A percentile compares a stretch with the other conserved stretches of the same genome.
These are phyloP conservation scores for Parasitella parasitica DNA, from an alignment of 371 early-diverging fungal species.

Conservation along the genomic window DNA sequence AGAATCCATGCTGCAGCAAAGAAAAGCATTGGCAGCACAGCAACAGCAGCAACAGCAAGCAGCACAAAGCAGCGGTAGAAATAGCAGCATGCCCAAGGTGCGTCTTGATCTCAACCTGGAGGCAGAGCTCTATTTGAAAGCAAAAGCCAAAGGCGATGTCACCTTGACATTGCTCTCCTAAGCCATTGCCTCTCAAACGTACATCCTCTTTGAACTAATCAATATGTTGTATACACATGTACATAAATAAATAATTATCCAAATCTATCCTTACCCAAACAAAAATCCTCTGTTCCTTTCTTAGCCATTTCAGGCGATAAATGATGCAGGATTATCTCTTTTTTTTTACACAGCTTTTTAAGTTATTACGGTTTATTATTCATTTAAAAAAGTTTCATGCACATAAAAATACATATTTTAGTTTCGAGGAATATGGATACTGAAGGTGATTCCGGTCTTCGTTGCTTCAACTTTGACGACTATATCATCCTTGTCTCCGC, in stretches of 20 bases:
- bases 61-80: not conserved
- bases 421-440: slow-evolving; percentile 29
- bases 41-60: slow-evolving; percentile 2
- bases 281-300: no score
- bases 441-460: slow-evolving; percentile 26
- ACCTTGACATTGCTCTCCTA: slow-evolving; percentile 24
- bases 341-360: no score
- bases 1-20: not conserved
- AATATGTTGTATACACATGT: not conserved
- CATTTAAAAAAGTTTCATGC: no score
- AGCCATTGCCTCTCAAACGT: not conserved
- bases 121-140: slow-evolving; percentile 21
- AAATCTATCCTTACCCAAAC: not conserved
- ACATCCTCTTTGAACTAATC: not conserved
- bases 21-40: not conserved
- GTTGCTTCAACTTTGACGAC: slow-evolving; percentile 34
- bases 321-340: no score
- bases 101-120: slow-evolving; percentile 25
- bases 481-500: slow-evolving; percentile 26
- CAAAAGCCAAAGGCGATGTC: slow-evolving; percentile 27
- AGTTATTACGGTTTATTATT: no score
- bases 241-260: not conserved
- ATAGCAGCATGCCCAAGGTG: slow-evolving; percentile 14
- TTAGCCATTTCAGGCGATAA: no score
- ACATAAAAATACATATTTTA: slow-evolving; percentile 6